Evolutionary conservation across 768 basidiomycete species (phyloP), one percentile per base, ranked within the genome.

Genomic region (Butyriboletus loyo): DNA sequence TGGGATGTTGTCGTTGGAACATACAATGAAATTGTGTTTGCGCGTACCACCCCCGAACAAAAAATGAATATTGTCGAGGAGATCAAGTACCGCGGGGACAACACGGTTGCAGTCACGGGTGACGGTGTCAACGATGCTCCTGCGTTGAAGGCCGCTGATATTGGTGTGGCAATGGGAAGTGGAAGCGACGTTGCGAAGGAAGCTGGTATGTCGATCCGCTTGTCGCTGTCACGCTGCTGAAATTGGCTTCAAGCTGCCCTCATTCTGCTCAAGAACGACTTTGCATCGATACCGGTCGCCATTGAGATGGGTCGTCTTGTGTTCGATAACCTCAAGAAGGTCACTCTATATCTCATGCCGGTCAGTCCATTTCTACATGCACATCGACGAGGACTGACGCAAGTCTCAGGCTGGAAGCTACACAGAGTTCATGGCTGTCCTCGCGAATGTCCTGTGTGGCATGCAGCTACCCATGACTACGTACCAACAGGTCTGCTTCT

Each of bases 241-340:
- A 2, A 14, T 25, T n/a, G 6, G 17, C 28, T 46, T 11, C 38
- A 30, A 73, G 73, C 74, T 62, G 61, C 68, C 35, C 64, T 83
- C 40, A 74, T 83, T 21, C 63, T 84, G 25, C 74, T 81, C 52
- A 78, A 83, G 56, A 80, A 82, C 50, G 77, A 82, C 66, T 80
- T 85, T 60, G 71, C 77, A 13, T 80, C 81, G 0, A 83, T 85
- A 61, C 76, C 76, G 14, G 71, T 77, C 31, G 83, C 79, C 5
- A 80, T 84, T 52, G 73, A 81, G 61, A 77, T 82, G 65, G 83
- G 83, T 46, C 77, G 81, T 15, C 68, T 81, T 17, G 77, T 81
- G 1, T 84, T 84, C 52, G 79, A 82, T 56, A 84, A 84, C 57
- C 63, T 84, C 22, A 75, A 77, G 73, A 77, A 81, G 68, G 66